These are phyloP conservation scores for Neurospora sp. DNA, from an alignment of 2,329 filamentous ascomycete species.

Conservation along the genomic window DNA sequence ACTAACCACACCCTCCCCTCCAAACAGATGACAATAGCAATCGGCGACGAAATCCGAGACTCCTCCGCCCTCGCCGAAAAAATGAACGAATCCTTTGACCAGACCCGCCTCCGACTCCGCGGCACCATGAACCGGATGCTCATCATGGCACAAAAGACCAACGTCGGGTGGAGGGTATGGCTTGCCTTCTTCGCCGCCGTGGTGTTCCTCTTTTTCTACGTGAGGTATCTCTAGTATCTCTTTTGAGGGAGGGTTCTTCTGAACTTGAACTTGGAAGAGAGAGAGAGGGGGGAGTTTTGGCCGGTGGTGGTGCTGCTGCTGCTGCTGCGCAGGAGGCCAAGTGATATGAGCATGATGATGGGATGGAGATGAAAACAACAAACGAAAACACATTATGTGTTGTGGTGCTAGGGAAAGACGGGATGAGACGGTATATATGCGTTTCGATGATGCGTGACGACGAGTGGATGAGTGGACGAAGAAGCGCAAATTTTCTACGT, in stretches of 20 bases:
- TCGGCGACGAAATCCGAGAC: conserved; percentile 90
- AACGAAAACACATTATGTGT: background rate
- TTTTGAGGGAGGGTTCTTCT: conserved; percentile 41
- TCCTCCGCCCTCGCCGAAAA: conserved; percentile 81
- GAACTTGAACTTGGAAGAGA: background rate
- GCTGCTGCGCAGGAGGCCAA: no score
- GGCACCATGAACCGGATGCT: conserved; percentile 98
- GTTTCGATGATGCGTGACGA: background rate
- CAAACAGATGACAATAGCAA: conserved; percentile 72
- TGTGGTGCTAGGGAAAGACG: background rate
- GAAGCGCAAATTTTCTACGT: background rate
- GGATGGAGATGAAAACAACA: background rate
- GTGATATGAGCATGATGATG: background rate
- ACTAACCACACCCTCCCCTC: conserved; percentile 8
- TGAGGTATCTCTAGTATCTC: conserved; percentile 53
- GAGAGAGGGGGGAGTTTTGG: background rate
- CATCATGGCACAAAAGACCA: conserved; percentile 85
- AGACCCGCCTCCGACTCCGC: conserved; percentile 66
- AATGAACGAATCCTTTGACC: conserved; percentile 93
- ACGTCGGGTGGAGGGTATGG: conserved; percentile 96
- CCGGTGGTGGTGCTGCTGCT: background rate
- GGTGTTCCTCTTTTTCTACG: conserved; percentile 75
- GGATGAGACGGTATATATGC: background rate
- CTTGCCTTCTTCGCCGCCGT: conserved; percentile 79
- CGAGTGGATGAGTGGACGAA: background rate